Conservation (phyloP, 108 stramenopile genomes). For the Cyclostephanos tholiformis region DNA sequence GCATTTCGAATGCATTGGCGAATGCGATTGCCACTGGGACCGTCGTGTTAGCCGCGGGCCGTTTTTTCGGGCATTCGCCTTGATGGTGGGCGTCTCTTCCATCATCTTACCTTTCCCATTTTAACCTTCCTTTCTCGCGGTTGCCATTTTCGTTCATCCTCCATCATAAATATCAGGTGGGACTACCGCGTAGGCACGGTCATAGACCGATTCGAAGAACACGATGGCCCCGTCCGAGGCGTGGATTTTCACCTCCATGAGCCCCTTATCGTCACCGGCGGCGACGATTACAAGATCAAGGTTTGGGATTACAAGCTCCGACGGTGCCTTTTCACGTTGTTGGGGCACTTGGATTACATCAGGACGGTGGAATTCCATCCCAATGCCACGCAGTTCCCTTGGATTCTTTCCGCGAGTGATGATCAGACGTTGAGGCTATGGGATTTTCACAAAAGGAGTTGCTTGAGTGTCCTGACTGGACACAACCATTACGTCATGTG, state of each 20-base stretch:
- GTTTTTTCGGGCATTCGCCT: background rate
- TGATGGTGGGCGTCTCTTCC: background rate
- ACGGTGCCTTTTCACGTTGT: constrained; percentile 96
- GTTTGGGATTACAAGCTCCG: constrained; percentile 99
- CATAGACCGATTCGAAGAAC: constrained; percentile 98
- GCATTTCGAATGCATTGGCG: background rate
- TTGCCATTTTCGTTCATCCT: background rate
- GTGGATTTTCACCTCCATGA: constrained; percentile 98
- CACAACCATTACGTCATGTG: constrained; percentile 99
- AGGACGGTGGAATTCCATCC: constrained; percentile 99
- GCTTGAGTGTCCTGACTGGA: constrained; percentile 97
- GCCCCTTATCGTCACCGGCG: constrained; percentile 95
- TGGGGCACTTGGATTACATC: constrained; percentile 99
- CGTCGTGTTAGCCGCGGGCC: background rate
- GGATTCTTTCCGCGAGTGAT: constrained; percentile 93
- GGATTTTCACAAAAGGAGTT: constrained; percentile 98
- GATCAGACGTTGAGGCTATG: constrained; percentile 98
- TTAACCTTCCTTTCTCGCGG: background rate
- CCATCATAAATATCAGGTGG: constrained; percentile 73
- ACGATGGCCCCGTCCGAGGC: constrained; percentile 99
- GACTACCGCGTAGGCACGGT: constrained; percentile 99
- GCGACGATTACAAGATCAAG: constrained; percentile 99
- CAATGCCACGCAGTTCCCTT: constrained; percentile 92
- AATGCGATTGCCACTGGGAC: background rate
- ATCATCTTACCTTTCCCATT: background rate